A percentile compares a stretch with the other conserved stretches of the same genome.
These are phyloP conservation scores for Yamadazyma scolyti DNA, from an alignment of 805 yeast species.

Conservation along the genomic window DNA sequence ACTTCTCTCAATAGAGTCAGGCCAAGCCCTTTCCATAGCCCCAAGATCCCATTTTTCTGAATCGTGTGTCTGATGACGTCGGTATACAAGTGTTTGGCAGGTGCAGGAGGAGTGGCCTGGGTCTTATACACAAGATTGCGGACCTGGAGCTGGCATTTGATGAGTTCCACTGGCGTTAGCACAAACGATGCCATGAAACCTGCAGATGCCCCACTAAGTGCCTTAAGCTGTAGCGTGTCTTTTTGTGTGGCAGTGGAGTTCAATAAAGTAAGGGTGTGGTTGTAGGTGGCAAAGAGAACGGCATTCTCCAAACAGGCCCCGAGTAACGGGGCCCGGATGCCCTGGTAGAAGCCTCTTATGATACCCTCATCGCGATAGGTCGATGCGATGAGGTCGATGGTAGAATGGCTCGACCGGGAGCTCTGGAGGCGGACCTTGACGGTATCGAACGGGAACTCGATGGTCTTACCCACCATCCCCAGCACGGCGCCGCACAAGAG, in stretches of 20 bases:
- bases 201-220: constrained; percentile 73
- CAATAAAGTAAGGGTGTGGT: constrained; percentile 32
- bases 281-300: constrained; percentile 67
- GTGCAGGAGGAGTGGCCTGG: background rate
- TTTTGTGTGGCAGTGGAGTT: constrained; percentile 21
- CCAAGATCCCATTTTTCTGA: constrained; percentile 54
- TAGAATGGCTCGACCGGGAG: constrained; percentile 41
- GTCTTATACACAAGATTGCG: constrained; percentile 26
- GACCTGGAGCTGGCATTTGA: constrained; percentile 87
- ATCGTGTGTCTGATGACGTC: constrained; percentile 36
- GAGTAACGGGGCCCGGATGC: constrained; percentile 74
- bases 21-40: constrained; percentile 85
- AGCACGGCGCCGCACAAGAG: constrained; percentile 53
- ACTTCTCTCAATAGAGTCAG: constrained; percentile 81
- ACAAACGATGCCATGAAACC: constrained; percentile 82
- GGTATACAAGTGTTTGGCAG: constrained; percentile 25
- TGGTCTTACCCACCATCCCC: constrained; percentile 78
- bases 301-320: constrained; percentile 94
- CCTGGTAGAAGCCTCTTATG: constrained; percentile 70
- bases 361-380: constrained; percentile 68
- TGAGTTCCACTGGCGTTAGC: constrained; percentile 86
- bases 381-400: constrained; percentile 60
- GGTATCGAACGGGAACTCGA: constrained; percentile 93
- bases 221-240: constrained; percentile 23
- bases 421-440: constrained; percentile 84